phyloP scores from a whole-genome alignment of 2,329 filamentous ascomycete species.

The Phaeoacremonium minimum region DNA sequence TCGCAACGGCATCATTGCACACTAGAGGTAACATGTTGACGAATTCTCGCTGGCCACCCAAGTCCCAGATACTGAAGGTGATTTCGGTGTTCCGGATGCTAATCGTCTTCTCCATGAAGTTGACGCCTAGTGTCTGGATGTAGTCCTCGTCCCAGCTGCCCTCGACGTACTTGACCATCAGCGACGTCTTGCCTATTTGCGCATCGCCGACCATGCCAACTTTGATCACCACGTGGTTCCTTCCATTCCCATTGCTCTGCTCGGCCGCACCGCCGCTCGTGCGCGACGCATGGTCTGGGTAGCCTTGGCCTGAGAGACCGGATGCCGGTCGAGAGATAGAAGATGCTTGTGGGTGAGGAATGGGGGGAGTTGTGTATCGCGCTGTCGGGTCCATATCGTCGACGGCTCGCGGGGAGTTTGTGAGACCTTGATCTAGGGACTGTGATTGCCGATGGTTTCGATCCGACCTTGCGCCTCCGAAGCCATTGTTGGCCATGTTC shows the following conservation, averaged over 20 bases:
- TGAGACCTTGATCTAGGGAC: constrained; percentile 44
- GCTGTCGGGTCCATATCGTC: constrained; percentile 34
- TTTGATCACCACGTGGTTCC: constrained; percentile 90
- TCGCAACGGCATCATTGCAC: constrained; percentile 97
- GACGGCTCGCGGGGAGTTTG: constrained; percentile 24
- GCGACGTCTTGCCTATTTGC: constrained; percentile 96
- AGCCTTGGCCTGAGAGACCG: constrained; percentile 40
- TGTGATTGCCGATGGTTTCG: constrained; percentile 39
- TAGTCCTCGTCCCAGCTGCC: constrained; percentile 99
- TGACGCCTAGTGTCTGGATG: constrained; percentile 96
- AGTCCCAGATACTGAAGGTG: constrained; percentile 98
- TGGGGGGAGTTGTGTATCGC: constrained; percentile 42
- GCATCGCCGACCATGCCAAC: constrained; percentile 99
- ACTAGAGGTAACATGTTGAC: constrained; percentile 99
- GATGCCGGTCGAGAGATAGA: constrained; percentile 52
- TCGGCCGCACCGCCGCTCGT: constrained; percentile 30
- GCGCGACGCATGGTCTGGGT: constrained; percentile 40
- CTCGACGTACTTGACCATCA: constrained; percentile 99
- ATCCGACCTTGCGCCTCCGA: constrained; percentile 20
- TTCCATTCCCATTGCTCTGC: constrained; percentile 34
- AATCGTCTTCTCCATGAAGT: constrained; percentile 99
- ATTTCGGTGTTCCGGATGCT: constrained; percentile 99
- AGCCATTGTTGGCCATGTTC: constrained; percentile 31
- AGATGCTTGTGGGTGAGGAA: constrained; percentile 30
- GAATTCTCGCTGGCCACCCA: constrained; percentile 96